phyloP scores from a whole-genome alignment of 148 eudicot genomes.

The Drosera capensis region DNA sequence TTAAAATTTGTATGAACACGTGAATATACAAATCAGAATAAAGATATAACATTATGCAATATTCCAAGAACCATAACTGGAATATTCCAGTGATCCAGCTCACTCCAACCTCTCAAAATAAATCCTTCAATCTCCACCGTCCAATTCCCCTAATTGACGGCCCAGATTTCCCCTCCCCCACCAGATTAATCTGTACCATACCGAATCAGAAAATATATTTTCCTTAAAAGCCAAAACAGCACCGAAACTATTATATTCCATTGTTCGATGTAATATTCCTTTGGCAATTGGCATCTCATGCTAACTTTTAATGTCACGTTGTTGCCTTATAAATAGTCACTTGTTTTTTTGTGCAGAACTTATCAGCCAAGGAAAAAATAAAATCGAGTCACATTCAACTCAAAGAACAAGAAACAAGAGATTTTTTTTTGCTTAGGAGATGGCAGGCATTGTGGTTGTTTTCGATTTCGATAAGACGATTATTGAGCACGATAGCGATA shows the following conservation, averaged over 20 bases:
- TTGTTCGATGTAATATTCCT: conserved; percentile 12
- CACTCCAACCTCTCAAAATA: too few relatives aligned
- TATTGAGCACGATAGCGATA: conserved; percentile 66
- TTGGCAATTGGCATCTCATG: conserved; percentile 1
- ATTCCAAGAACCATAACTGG: too few relatives aligned
- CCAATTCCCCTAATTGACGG: too few relatives aligned
- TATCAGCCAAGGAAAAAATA: background rate
- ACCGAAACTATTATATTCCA: background rate
- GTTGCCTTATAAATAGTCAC: background rate
- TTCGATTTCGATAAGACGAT: conserved; percentile 95
- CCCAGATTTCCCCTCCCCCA: too few relatives aligned
- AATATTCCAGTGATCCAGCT: too few relatives aligned
- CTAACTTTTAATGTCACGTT: background rate
- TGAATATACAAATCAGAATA: too few relatives aligned
- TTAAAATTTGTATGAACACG: too few relatives aligned
- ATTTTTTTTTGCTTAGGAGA: conserved; percentile 2
- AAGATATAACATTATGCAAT: too few relatives aligned
- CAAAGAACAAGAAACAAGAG: background rate
- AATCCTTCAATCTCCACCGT: too few relatives aligned
- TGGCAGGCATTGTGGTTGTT: conserved; percentile 51
- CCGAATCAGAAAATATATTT: too few relatives aligned
- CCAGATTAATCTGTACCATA: too few relatives aligned
- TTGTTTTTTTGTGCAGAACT: background rate
- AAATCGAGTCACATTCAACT: too few relatives aligned
- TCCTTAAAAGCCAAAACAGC: background rate